Base-by-base conservation (phyloP, 2,329 filamentous ascomycete species). In the Penicillium occitanis region DNA sequence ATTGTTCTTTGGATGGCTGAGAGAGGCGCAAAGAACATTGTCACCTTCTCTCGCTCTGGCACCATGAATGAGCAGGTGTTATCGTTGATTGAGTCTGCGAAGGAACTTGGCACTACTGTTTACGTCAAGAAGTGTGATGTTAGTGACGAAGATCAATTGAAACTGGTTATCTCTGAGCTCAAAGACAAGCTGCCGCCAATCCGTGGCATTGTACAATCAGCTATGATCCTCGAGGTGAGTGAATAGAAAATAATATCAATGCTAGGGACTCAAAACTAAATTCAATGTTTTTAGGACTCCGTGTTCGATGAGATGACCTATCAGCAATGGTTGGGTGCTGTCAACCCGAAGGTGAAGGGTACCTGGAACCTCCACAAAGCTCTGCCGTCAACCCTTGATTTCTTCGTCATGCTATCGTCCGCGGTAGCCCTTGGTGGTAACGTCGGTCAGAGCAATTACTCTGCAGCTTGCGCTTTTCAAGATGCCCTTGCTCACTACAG, bases 151-250 rank as follows among this genome's bases (percentile, higher is more conserved):
- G 68, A 70, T 11, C 75, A 80, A 2, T 75, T 80, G 0, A 53
- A 70, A 5, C 67, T 72, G 0, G 57, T 72, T 19, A 58, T 73
- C 1, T 75, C 37, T 42, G 70, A 35, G 44, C 68, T 50, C 63
- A 69, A 71, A 63, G 67, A 65, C 28, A 55, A 30, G 13, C 61
- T 75, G 2, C 73, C 73, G 1, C 75, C 80, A 0, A 74, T 84
- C 19, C 73, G 75, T 1, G 82, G 82, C 53, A 71, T 83, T 7
- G 72, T 84, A 3, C 81, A 84, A 66, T 74, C 75, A 5, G 77
- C 82, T 40, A 82, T 83, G 81, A 81, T 83, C 3, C 69, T 79
- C 30, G 65, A 74, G 65, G 53, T 50, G 22, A 46, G 42, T 46
- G 42, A 19, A 19, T 2, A 46, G 42, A 10, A 46, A 2, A 46